These are phyloP conservation scores for Apium graveolens DNA, from an alignment of 129 eudicot species.

Conservation along the genomic window DNA sequence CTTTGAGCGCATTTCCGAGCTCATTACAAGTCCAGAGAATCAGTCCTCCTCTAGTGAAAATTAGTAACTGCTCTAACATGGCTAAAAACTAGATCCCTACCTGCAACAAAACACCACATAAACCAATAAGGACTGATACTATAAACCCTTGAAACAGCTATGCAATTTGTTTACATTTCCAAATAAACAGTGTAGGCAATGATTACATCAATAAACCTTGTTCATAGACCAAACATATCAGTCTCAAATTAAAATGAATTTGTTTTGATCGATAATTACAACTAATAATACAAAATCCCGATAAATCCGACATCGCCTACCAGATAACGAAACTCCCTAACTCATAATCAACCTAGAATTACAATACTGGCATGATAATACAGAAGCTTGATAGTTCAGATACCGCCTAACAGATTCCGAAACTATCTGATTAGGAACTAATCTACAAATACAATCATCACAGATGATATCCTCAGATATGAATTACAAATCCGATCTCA, in stretches of 20 bases:
- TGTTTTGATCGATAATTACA: not conserved
- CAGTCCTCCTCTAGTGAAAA: conserved; percentile 93
- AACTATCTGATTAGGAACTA: not conserved
- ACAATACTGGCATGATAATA: too few species aligned
- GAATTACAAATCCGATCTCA: not conserved
- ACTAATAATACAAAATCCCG: not conserved
- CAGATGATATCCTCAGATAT: not conserved
- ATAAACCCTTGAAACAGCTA: not conserved
- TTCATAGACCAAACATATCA: not conserved
- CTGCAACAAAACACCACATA: conserved; percentile 29
- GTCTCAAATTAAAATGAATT: not conserved
- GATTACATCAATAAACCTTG: not conserved
- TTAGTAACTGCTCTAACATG: conserved; percentile 89
- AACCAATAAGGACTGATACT: not conserved
- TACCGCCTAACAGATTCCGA: not conserved
- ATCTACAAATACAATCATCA: not conserved
- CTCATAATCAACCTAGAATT: not conserved
- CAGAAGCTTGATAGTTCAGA: not conserved
- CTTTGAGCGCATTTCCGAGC: conserved; percentile 84
- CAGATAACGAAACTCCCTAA: not conserved
- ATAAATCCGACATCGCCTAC: not conserved
- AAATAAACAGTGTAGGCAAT: not conserved
- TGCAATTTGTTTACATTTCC: too few species aligned
- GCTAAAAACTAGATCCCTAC: conserved; percentile 22
- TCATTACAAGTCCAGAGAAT: conserved; percentile 99